These are phyloP conservation scores for Alternaria infectoria DNA, from an alignment of 2,329 filamentous ascomycete species.

Conservation along the genomic window DNA sequence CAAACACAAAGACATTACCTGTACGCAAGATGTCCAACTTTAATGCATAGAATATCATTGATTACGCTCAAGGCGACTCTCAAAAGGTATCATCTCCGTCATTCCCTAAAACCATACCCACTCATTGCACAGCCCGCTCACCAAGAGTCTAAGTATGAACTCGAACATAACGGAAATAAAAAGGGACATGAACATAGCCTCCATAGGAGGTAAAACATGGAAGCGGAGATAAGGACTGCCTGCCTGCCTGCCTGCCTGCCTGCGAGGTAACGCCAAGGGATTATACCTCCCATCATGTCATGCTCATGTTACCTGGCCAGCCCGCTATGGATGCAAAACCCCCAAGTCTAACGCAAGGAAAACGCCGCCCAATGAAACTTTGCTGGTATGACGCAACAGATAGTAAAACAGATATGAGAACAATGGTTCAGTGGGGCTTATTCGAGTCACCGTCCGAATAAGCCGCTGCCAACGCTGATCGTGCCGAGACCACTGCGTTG, in stretches of 20 bases:
- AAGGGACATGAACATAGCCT: not conserved
- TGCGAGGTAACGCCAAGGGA: not conserved
- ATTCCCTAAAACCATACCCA: not conserved
- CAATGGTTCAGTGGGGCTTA: not conserved
- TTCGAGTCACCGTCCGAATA: slow-evolving; percentile 39
- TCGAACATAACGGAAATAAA: not conserved
- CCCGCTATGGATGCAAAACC: slow-evolving; percentile 3
- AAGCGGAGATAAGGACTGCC: not conserved
- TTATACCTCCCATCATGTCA: slow-evolving; percentile 1
- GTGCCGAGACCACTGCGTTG: slow-evolving; percentile 40
- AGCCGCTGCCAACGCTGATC: slow-evolving; percentile 40
- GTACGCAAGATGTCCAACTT: too few relatives aligned
- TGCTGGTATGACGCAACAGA: not conserved
- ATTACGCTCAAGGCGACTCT: not conserved
- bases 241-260: not conserved
- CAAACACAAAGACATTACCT: too few relatives aligned
- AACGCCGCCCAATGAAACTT: slow-evolving; percentile 2
- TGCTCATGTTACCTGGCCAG: not conserved
- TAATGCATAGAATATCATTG: not conserved
- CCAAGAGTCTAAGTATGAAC: not conserved
- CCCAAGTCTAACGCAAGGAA: not conserved
- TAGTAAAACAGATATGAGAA: slow-evolving; percentile 11
- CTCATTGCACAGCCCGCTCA: not conserved
- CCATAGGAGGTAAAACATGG: slow-evolving; percentile 1
- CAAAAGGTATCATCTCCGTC: not conserved